These are phyloP conservation scores for Achaetomiella virescens DNA, from an alignment of 495 filamentous ascomycete species.

Conservation along the genomic window DNA sequence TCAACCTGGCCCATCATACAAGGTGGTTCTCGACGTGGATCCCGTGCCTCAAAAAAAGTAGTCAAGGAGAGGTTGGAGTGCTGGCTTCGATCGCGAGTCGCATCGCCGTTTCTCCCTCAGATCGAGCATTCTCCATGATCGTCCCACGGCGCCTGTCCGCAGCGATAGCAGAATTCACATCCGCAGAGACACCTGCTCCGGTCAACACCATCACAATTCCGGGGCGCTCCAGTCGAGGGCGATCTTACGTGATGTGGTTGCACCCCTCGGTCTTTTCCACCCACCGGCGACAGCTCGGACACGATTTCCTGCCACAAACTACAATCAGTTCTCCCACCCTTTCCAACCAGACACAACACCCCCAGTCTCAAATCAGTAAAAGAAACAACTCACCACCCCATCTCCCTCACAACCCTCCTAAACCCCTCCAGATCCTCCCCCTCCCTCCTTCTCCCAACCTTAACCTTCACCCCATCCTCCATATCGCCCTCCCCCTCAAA, in stretches of 20 bases:
- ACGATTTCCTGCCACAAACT: neutral
- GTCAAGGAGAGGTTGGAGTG: too few relatives aligned
- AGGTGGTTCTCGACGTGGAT: too few relatives aligned
- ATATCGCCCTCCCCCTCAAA: too few relatives aligned
- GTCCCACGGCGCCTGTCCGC: conserved; percentile 12
- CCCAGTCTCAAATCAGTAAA: neutral
- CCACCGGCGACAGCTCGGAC: neutral
- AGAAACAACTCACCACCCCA: neutral
- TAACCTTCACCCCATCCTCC: conserved; percentile 5
- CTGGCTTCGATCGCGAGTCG: too few relatives aligned
- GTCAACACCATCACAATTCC: neutral
- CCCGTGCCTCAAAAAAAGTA: too few relatives aligned
- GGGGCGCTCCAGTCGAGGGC: too few relatives aligned
- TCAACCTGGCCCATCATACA: too few relatives aligned
- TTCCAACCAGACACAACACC: too few relatives aligned
- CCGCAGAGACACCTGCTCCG: conserved; percentile 13
- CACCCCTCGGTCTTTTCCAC: conserved; percentile 7
- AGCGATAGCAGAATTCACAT: conserved; percentile 20
- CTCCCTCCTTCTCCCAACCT: neutral
- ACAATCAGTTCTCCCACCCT: too few relatives aligned
- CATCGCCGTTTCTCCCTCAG: too few relatives aligned
- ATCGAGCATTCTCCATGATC: conserved; percentile 10
- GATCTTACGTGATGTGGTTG: neutral
- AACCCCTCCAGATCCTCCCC: conserved; percentile 3
- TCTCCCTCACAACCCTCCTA: neutral